Conservation (phyloP, 805 yeast species). For the Candida patagonica region DNA sequence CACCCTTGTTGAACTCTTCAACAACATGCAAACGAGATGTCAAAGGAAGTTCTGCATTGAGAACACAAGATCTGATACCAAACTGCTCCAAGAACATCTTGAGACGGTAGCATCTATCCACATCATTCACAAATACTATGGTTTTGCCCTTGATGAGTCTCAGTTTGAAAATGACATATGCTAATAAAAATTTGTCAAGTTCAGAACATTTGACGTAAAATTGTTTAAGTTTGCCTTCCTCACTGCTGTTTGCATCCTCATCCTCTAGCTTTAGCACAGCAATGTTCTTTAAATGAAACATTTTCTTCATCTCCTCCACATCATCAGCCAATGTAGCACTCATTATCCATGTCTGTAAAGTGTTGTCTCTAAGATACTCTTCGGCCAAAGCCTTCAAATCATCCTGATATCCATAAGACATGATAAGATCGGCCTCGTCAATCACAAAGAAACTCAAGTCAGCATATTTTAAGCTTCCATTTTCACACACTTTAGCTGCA, state of each 20-base stretch:
- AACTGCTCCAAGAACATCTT: slow-evolving; percentile 89
- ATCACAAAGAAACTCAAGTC: slow-evolving; percentile 65
- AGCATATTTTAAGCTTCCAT: slow-evolving; percentile 41
- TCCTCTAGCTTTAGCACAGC: slow-evolving; percentile 76
- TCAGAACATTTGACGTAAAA: slow-evolving; percentile 81
- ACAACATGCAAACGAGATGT: slow-evolving; percentile 92
- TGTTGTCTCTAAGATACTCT: slow-evolving; percentile 56
- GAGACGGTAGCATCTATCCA: slow-evolving; percentile 90
- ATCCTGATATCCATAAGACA: slow-evolving; percentile 84
- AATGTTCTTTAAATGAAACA: slow-evolving; percentile 69
- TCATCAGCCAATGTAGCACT: slow-evolving; percentile 92
- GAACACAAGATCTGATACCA: slow-evolving; percentile 79
- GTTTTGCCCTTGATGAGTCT: slow-evolving; percentile 85
- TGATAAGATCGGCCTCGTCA: slow-evolving; percentile 89
- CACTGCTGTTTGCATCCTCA: slow-evolving; percentile 33
- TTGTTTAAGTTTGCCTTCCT: slow-evolving; percentile 57
- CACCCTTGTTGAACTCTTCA: slow-evolving; percentile 87
- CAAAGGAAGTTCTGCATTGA: slow-evolving; percentile 86
- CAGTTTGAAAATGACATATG: slow-evolving; percentile 87
- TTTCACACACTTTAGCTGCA: slow-evolving; percentile 41
- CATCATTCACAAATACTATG: slow-evolving; percentile 80
- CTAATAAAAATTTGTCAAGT: slow-evolving; percentile 81
- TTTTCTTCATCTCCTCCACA: slow-evolving; percentile 60
- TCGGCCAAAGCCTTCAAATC: slow-evolving; percentile 63
- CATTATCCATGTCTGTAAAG: slow-evolving; percentile 78